Percentiles rank a stretch among this genome's conserved stretches.
phyloP scores from a whole-genome alignment of 148 eudicot genomes.

The Polygonum aviculare region DNA sequence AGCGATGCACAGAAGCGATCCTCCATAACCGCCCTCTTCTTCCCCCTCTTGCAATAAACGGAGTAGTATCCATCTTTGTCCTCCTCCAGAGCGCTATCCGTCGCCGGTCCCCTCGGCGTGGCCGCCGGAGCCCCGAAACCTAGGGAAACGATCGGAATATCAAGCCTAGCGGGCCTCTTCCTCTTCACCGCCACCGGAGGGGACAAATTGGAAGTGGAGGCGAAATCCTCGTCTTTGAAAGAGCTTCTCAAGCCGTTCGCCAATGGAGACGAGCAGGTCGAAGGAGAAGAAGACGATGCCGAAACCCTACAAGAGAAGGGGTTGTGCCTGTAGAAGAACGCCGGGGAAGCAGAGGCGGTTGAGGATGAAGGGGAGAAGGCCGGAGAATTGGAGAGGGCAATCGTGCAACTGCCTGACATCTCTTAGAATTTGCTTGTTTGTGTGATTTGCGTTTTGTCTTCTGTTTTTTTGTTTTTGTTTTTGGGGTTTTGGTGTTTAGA shows the following conservation, averaged over 20 bases:
- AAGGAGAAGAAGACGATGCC: conserved; percentile 12
- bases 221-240: conserved; percentile 14
- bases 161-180: conserved; percentile 65
- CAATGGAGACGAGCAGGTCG: conserved; percentile 21
- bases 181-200: conserved; percentile 44
- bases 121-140: conserved; percentile 23
- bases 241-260: conserved; percentile 18
- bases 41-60: conserved; percentile 76
- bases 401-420: conserved; percentile 22
- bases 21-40: conserved; percentile 75
- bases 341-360: conserved; percentile 18
- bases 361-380: conserved; percentile 52
- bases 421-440: not conserved
- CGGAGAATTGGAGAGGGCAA: conserved; percentile 61
- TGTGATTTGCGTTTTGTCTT: not conserved
- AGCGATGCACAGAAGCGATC: conserved; percentile 64
- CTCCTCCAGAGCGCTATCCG: conserved; percentile 33
- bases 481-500: not conserved
- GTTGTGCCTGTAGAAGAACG: conserved; percentile 21
- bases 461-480: not conserved
- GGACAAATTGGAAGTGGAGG: conserved; percentile 17
- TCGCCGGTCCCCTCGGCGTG: conserved; percentile 18
- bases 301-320: conserved; percentile 18
- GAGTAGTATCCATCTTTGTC: conserved; percentile 67
- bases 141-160: conserved; percentile 39